Conservation (phyloP, 345 rosid species). For the Limnanthes douglasii region DNA sequence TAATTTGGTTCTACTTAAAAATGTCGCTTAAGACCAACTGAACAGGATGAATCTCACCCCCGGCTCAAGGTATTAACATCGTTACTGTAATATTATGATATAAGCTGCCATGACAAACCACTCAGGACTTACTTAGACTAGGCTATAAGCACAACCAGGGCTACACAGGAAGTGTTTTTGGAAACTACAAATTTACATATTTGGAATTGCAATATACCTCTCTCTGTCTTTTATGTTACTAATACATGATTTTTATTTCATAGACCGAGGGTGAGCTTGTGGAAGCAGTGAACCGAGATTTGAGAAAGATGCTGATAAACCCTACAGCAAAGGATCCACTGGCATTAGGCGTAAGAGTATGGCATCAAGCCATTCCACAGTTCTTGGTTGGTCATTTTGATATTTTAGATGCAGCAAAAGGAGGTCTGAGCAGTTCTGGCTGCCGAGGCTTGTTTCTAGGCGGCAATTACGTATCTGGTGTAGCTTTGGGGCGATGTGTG, state of each 20-base stretch:
- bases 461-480: slow-evolving; percentile 75
- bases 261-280: slow-evolving; percentile 64
- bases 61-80: too few species aligned
- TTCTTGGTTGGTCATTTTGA: slow-evolving; percentile 80
- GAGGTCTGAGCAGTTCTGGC: slow-evolving; percentile 33
- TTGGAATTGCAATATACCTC: too few species aligned
- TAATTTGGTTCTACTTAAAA: too few species aligned
- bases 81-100: too few species aligned
- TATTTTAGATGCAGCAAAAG: slow-evolving; percentile 45
- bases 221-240: background rate
- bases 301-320: slow-evolving; percentile 84
- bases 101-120: too few species aligned
- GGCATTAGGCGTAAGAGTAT: slow-evolving; percentile 53
- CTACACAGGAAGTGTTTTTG: too few species aligned
- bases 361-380: slow-evolving; percentile 96
- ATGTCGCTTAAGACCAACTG: too few species aligned
- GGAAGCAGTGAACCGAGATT: slow-evolving; percentile 76
- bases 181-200: too few species aligned
- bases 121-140: too few species aligned
- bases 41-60: too few species aligned
- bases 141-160: too few species aligned
- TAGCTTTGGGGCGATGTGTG: slow-evolving; percentile 79
- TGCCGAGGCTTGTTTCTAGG: slow-evolving; percentile 62
- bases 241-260: background rate
- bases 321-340: slow-evolving; percentile 64